Conservation (phyloP, 2,329 filamentous ascomycete species). For the Samsoniella hepiali region DNA sequence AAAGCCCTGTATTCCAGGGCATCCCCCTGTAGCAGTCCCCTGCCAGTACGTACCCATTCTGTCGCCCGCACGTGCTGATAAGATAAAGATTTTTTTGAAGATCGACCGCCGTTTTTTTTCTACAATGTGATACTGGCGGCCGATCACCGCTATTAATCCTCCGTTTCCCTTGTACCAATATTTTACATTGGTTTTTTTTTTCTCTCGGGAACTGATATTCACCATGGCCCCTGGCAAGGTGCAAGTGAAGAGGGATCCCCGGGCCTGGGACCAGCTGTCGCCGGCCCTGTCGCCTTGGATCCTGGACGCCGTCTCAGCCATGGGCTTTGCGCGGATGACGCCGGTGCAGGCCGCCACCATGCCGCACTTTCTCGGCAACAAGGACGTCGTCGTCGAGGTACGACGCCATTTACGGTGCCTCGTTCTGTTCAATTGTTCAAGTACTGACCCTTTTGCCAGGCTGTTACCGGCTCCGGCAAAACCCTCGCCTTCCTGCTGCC, state of each 20-base stretch:
- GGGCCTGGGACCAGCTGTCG: conserved; percentile 43
- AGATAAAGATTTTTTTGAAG: conserved; percentile 17
- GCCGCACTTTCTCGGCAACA: conserved; percentile 82
- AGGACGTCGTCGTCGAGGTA: conserved; percentile 87
- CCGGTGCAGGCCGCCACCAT: conserved; percentile 93
- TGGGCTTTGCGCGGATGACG: conserved; percentile 85
- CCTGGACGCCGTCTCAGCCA: conserved; percentile 74
- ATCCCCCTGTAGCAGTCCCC: background rate
- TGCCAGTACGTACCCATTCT: conserved; percentile 26
- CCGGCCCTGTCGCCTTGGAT: conserved; percentile 63
- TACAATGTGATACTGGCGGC: background rate
- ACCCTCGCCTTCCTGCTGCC: conserved; percentile 84
- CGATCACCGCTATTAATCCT: conserved; percentile 20
- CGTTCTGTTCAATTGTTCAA: background rate
- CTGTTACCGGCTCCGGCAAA: conserved; percentile 88
- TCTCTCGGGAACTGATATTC: background rate
- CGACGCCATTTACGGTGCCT: background rate
- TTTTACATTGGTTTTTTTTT: background rate
- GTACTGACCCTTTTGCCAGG: conserved; percentile 39
- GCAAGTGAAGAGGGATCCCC: conserved; percentile 42
- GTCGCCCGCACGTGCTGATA: conserved; percentile 49
- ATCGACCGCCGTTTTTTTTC: background rate
- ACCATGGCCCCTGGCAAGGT: conserved; percentile 34
- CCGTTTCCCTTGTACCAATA: background rate
- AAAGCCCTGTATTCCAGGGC: background rate